phyloP scores from a whole-genome alignment of 2,329 filamentous ascomycete genomes.

The Pezicula carpinea region DNA sequence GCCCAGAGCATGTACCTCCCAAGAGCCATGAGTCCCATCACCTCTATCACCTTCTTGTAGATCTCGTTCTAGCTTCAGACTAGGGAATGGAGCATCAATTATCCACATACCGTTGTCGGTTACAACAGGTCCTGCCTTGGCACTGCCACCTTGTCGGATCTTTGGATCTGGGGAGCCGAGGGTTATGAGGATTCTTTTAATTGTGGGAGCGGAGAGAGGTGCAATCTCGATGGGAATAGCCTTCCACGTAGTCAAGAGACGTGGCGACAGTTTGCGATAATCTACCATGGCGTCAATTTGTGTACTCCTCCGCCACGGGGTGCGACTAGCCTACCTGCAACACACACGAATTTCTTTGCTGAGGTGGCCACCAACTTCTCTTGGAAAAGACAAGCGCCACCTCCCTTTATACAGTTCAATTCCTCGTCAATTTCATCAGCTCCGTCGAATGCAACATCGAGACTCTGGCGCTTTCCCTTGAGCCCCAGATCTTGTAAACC shows the following conservation, averaged over 20 bases:
- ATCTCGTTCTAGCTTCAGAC: constrained; percentile 61
- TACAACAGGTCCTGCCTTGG: constrained; percentile 77
- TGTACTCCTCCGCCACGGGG: neutral
- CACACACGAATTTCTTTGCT: constrained; percentile 80
- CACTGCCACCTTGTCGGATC: constrained; percentile 67
- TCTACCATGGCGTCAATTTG: constrained; percentile 46
- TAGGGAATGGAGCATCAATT: constrained; percentile 84
- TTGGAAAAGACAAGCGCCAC: constrained; percentile 94
- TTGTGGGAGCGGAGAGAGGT: constrained; percentile 73
- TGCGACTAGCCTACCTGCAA: constrained; percentile 59
- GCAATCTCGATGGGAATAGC: constrained; percentile 90
- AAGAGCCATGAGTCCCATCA: constrained; percentile 60
- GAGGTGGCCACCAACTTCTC: constrained; percentile 91
- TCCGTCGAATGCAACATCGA: constrained; percentile 93
- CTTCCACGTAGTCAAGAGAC: constrained; percentile 74
- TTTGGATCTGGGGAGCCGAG: constrained; percentile 70
- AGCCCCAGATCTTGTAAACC: constrained; percentile 28
- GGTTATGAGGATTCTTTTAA: constrained; percentile 65
- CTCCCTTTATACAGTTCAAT: constrained; percentile 95
- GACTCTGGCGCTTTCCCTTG: constrained; percentile 39
- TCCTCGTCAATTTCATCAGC: constrained; percentile 95
- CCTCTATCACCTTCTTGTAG: constrained; percentile 38
- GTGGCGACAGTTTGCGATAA: constrained; percentile 79
- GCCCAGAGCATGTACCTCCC: constrained; percentile 76
- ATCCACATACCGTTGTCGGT: constrained; percentile 88